phyloP scores from a whole-genome alignment of 1,284 basidiomycete species.

The Ustilago tritici region DNA sequence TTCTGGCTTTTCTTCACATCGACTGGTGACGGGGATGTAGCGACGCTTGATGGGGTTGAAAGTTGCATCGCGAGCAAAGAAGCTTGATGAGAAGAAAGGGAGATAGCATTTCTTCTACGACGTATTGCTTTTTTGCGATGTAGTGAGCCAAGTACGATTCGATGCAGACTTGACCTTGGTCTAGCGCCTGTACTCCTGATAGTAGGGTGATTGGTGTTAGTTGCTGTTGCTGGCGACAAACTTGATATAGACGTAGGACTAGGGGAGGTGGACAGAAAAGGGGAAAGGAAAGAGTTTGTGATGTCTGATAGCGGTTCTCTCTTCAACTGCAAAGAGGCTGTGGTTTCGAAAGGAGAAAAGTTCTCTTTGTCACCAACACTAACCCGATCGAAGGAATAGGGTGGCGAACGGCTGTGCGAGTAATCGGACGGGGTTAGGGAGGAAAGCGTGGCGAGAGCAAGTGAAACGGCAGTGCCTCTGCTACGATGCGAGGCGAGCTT shows the following conservation, averaged over 20 bases:
- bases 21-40: too few species aligned
- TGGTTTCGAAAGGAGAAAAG: neutral
- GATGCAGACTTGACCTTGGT: neutral
- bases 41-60: neutral
- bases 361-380: slow-evolving; percentile 5
- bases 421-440: neutral
- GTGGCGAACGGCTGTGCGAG: neutral
- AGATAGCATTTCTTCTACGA: slow-evolving; percentile 9
- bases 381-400: neutral
- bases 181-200: neutral
- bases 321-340: neutral
- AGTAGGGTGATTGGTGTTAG: neutral
- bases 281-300: neutral
- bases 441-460: neutral
- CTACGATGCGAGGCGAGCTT: neutral
- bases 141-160: neutral
- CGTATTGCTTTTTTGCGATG: neutral
- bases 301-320: slow-evolving; percentile 8
- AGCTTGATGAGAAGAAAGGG: slow-evolving; percentile 1
- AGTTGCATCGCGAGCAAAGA: neutral
- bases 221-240: neutral
- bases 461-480: neutral
- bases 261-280: neutral
- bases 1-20: neutral
- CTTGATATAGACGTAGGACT: too few species aligned